phyloP scores from a whole-genome alignment of 495 filamentous ascomycete genomes.

The Penicillium goetzii region DNA sequence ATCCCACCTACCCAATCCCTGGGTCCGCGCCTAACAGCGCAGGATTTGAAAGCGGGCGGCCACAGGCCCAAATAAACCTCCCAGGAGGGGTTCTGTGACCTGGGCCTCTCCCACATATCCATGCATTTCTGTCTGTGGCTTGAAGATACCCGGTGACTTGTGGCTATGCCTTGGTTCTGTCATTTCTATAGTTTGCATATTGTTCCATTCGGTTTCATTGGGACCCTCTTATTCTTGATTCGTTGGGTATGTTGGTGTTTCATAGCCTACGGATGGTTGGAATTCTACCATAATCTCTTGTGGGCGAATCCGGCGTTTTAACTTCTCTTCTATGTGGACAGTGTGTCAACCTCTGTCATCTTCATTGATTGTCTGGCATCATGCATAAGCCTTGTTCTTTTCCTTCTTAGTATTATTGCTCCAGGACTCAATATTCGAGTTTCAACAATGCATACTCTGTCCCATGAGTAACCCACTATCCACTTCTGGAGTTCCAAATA shows the following conservation, averaged over 20 bases:
- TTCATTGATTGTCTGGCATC: slow-evolving; percentile 19
- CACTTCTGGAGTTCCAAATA: background rate
- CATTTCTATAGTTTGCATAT: slow-evolving; percentile 27
- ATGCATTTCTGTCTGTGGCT: slow-evolving; percentile 30
- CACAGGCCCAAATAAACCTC: slow-evolving; percentile 46
- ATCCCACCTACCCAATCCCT: slow-evolving; percentile 16
- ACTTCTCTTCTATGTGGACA: slow-evolving; percentile 8
- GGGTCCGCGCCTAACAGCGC: slow-evolving; percentile 48
- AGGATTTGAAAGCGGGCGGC: slow-evolving; percentile 42
- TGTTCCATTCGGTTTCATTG: slow-evolving; percentile 10
- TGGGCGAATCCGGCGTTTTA: slow-evolving; percentile 19
- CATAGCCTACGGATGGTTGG: slow-evolving; percentile 6
- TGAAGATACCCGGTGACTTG: slow-evolving; percentile 37
- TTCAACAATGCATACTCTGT: slow-evolving; percentile 1
- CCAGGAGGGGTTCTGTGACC: slow-evolving; percentile 51
- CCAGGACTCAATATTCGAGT: slow-evolving; percentile 4
- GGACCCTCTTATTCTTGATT: slow-evolving; percentile 2
- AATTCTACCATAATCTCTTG: slow-evolving; percentile 7
- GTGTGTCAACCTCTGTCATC: slow-evolving; percentile 7
- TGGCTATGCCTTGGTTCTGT: slow-evolving; percentile 25
- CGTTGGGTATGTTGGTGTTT: slow-evolving; percentile 14
- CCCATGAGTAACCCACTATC: background rate
- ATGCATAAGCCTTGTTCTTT: slow-evolving; percentile 28
- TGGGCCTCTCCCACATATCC: background rate
- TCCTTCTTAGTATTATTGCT: slow-evolving; percentile 17